Conservation (phyloP, 129 eudicot species). For the Lactuca saligna region DNA sequence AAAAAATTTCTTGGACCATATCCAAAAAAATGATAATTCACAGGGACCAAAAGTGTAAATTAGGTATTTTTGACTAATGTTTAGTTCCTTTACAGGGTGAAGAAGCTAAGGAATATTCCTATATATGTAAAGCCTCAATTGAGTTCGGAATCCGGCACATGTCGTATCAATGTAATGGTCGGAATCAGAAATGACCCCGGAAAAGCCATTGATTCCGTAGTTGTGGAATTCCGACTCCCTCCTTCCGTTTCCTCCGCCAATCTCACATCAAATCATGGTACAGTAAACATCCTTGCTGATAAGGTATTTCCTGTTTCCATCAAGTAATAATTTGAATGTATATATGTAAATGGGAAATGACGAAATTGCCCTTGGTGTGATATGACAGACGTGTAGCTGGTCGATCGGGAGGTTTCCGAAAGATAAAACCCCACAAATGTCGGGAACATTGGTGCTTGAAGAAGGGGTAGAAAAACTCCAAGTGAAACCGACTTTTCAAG, state of each 20-base stretch:
- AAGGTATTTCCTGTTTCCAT: too few species aligned
- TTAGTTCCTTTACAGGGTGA: slow-evolving; percentile 53
- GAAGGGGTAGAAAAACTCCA: slow-evolving; percentile 68
- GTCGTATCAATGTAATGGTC: slow-evolving; percentile 77
- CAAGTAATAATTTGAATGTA: too few species aligned
- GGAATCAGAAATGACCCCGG: slow-evolving; percentile 86
- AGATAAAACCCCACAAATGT: slow-evolving; percentile 83
- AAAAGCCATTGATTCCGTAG: slow-evolving; percentile 69
- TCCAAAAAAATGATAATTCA: background rate
- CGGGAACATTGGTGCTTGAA: slow-evolving; percentile 76
- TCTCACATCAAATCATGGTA: slow-evolving; percentile 80
- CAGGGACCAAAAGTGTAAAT: background rate
- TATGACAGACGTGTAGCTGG: slow-evolving; percentile 83
- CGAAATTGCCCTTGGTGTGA: background rate
- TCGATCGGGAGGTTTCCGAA: slow-evolving; percentile 79
- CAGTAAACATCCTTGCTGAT: slow-evolving; percentile 84
- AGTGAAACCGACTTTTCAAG: slow-evolving; percentile 77
- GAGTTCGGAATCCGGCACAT: slow-evolving; percentile 80
- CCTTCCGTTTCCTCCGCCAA: slow-evolving; percentile 72
- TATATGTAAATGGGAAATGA: background rate
- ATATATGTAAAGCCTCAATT: slow-evolving; percentile 93
- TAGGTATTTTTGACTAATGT: background rate
- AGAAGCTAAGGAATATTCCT: slow-evolving; percentile 82
- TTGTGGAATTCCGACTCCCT: slow-evolving; percentile 74
- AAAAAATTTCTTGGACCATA: too few species aligned